phyloP scores from a whole-genome alignment of 2,329 filamentous ascomycete species.

The Pseudogymnoascus sp. region DNA sequence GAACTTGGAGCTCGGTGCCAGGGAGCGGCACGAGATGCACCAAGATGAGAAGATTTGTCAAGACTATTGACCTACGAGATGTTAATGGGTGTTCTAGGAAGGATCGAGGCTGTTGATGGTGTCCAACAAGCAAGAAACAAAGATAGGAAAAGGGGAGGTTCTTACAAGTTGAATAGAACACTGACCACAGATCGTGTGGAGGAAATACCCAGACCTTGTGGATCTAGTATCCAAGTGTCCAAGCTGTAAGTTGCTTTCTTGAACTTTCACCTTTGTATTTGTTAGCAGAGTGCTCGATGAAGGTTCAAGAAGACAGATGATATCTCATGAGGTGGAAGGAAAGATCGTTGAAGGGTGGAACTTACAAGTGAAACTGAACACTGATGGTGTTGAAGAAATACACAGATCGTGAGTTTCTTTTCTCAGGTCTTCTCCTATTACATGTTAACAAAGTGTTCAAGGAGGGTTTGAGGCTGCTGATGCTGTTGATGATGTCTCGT shows the following conservation, averaged over 20 bases:
- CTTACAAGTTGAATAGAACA: not conserved
- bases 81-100: not conserved
- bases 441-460: not conserved
- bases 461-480: not conserved
- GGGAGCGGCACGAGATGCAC: not conserved
- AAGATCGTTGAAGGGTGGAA: not conserved
- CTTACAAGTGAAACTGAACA: not conserved
- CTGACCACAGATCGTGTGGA: not conserved
- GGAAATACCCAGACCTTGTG: not conserved
- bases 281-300: not conserved
- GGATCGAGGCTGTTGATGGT: not conserved
- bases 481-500: not conserved
- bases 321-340: not conserved
- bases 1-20: not conserved
- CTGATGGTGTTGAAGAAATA: not conserved
- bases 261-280: not conserved
- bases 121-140: not conserved
- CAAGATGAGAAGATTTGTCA: not conserved
- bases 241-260: not conserved
- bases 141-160: not conserved
- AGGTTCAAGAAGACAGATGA: not conserved
- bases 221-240: not conserved
- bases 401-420: not conserved
- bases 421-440: not conserved
- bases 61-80: not conserved